These are phyloP conservation scores for Halenospora varia DNA, from an alignment of 495 filamentous ascomycete genomes.

Conservation along the genomic window DNA sequence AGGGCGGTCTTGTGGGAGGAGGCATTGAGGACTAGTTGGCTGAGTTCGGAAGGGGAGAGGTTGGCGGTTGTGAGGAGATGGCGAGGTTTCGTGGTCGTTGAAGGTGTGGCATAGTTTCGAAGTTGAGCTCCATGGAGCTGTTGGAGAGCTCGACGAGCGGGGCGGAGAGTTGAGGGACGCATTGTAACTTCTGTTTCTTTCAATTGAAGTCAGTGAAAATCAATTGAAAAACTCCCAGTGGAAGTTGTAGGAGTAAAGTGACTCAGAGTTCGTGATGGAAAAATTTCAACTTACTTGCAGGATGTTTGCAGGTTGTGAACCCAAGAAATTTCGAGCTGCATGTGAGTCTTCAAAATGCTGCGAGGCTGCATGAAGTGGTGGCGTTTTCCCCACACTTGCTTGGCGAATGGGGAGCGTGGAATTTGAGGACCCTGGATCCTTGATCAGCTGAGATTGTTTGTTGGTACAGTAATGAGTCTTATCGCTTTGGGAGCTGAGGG, in stretches of 20 bases:
- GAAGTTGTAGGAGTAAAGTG: neutral
- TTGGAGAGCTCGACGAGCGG: conserved; percentile 16
- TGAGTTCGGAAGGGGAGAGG: conserved; percentile 73
- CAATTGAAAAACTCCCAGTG: conserved; percentile 9
- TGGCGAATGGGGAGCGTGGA: neutral
- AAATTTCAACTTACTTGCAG: neutral
- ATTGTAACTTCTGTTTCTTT: conserved; percentile 6
- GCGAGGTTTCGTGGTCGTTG: conserved; percentile 47
- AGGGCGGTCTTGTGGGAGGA: conserved; percentile 67
- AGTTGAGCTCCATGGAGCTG: conserved; percentile 9
- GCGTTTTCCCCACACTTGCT: neutral
- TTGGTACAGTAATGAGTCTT: no score
- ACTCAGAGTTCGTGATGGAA: neutral
- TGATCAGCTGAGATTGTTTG: neutral
- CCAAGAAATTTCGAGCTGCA: neutral
- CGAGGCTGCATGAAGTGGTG: neutral
- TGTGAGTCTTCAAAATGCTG: neutral
- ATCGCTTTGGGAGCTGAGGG: no score
- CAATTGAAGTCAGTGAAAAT: conserved; percentile 5
- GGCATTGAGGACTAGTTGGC: conserved; percentile 77
- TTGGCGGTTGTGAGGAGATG: conserved; percentile 91
- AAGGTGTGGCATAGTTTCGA: conserved; percentile 13
- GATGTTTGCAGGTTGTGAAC: neutral
- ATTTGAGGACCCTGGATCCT: neutral
- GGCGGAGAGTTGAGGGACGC: conserved; percentile 21